phyloP scores from a whole-genome alignment of 2,329 filamentous ascomycete genomes.

The Lecanosticta acicola region DNA sequence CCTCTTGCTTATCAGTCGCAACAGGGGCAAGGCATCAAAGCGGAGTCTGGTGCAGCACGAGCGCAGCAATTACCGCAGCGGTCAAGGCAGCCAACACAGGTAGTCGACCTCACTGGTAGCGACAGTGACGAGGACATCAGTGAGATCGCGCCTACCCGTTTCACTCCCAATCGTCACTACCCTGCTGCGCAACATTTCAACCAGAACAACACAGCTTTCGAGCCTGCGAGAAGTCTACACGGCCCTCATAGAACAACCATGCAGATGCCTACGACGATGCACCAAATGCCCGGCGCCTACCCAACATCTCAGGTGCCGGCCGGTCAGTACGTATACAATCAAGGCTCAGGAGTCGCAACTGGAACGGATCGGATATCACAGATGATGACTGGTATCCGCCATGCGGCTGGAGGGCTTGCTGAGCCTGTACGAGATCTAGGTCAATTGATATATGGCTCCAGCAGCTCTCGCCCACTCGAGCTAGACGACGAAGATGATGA shows the following conservation, averaged over 20 bases:
- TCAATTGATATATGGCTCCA: slow-evolving; percentile 18
- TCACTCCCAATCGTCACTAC: slow-evolving; percentile 22
- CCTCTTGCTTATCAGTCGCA: not conserved
- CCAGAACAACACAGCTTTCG: not conserved
- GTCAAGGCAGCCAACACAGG: slow-evolving; percentile 10
- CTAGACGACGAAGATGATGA: slow-evolving; percentile 25
- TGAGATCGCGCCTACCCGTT: slow-evolving; percentile 22
- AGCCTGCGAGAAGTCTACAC: slow-evolving; percentile 7
- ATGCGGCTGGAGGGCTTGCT: slow-evolving; percentile 4
- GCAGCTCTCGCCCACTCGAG: slow-evolving; percentile 8
- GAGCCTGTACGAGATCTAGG: slow-evolving; percentile 16
- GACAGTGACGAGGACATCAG: slow-evolving; percentile 28
- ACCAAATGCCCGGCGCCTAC: slow-evolving; percentile 22
- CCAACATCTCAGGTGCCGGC: slow-evolving; percentile 4
- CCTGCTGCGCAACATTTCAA: not conserved
- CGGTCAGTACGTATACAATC: not conserved
- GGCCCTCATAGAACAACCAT: slow-evolving; percentile 2
- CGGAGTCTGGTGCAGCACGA: slow-evolving; percentile 1
- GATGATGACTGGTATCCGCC: slow-evolving; percentile 7
- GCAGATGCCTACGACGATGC: slow-evolving; percentile 8
- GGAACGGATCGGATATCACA: not conserved
- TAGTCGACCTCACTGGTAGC: slow-evolving; percentile 30
- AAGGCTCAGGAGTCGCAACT: not conserved
- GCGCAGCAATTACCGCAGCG: slow-evolving; percentile 15
- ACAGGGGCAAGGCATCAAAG: slow-evolving; percentile 7